Evolutionary conservation across 2,329 filamentous ascomycete species (phyloP), one percentile per base, ranked within the genome.

Genomic region (Pseudogymnoascus verrucosus): DNA sequence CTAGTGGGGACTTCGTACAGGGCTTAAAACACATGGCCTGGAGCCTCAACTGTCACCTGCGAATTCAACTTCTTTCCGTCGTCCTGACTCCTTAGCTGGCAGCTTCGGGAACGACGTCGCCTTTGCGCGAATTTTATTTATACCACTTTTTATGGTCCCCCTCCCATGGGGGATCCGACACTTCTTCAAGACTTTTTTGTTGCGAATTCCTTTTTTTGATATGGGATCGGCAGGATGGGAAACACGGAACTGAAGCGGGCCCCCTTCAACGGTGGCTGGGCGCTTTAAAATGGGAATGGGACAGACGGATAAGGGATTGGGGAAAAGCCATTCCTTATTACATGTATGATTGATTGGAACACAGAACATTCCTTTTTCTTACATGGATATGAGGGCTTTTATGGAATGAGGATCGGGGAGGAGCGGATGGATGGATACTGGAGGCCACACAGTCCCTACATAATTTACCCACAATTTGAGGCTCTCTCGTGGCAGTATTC

Each of bases 21-120:
- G 47, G 51, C 51, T 57, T 36, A 57, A 57, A 57, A 57, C 51
- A 57, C 7, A 57, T 57, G 51, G 28, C 51, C 51, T 57, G 51
- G 51, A 57, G 51, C 51, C 51, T 57, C 51, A 57, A 57, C 51
- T 57, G 51, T 57, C 51, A 57, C 51, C 51, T 57, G 51, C 51
- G 51, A 57, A 57, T 57, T 57, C 51, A 34, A 14, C 21, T 57
- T 57, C 14, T 57, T 19, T 21, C 7, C 16, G 16, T 36, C 51
- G 28, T 36, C 51, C 51, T 57, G 51, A 57, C 51, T 28, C 51
- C 51, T 57, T 57, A 34, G 3, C 51, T 57, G 51, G 51, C 51
- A 57, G 51, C 26, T 19, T 36, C 28, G 28, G 51, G 51, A 10
- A 10, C 51, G 51, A 57, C 5, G 51, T 57, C 51, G 51, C 28